Base-by-base conservation (phyloP, 1,139 yeast genomes). In the Magnusiomyces suaveolens region DNA sequence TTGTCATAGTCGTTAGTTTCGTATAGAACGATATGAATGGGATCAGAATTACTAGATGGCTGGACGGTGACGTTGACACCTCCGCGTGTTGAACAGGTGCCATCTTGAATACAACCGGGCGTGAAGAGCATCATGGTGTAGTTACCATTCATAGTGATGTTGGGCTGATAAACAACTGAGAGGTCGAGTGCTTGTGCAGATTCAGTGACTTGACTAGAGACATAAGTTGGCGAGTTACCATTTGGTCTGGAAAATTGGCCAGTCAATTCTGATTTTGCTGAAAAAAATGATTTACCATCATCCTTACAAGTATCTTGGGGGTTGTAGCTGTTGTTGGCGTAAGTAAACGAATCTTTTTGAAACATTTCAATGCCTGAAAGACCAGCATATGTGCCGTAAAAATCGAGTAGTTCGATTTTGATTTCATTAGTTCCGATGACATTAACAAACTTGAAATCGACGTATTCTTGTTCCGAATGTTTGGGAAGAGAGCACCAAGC, bases 361-460 rank as follows among this genome's bases (percentile, higher is more conserved):
- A 75, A 88, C 50, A 92, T 66, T 66, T 88, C 85, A 58, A 92
- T 71, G 0, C 96, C 96, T 0, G 80, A 70, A 3, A 92, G 69
- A 1, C 82, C 87, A 38, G 87, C 90, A 52, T 76, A 76, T 8
- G 72, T 62, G 1, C 96, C 96, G 66, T 83, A 83, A 69, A 85
- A 84, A 46, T 78, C 84, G 49, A 83, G 66, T 1, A 89, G 76
- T 55, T 85, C 79, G n/a, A 92, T 71, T 26, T 83, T 81, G 24
- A 92, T 65, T 38, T 78, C 74, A 51, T 78, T 74, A 53, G 88
- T 80, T n/a, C 77, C 78, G 2, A 92, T 72, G 16, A 76, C 70
- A 65, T 92, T 84, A 51, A 82, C 86, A 65, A 92, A 87, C 1
- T 83, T 81, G 71, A 87, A 92, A 60, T 90, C 97, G 64, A 86